Percentiles rank a stretch among this genome's conserved stretches.
phyloP scores from a whole-genome alignment of 345 rosid species.

The Brassica juncea region DNA sequence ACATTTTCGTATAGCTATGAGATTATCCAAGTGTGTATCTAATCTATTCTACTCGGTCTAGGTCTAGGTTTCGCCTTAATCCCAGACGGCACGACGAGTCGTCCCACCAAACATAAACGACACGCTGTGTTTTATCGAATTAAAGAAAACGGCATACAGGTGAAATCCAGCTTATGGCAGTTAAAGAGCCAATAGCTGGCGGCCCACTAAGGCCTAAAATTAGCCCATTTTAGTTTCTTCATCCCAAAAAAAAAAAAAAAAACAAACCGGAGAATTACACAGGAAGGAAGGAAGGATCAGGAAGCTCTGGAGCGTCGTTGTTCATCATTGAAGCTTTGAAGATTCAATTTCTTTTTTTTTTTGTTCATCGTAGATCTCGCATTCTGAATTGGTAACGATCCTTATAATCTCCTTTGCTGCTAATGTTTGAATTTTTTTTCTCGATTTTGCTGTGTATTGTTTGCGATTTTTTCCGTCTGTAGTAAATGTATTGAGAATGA shows the following conservation, averaged over 20 bases:
- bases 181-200: neutral
- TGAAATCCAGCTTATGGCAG: neutral
- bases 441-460: neutral
- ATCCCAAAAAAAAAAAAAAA: neutral
- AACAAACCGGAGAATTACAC: conserved; percentile 1
- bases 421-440: neutral
- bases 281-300: neutral
- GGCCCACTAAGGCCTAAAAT: conserved; percentile 25
- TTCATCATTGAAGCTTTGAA: conserved; percentile 13
- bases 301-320: conserved; percentile 7
- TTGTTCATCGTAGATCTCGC: conserved; percentile 7
- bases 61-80: neutral
- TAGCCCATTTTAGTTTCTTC: conserved; percentile 10
- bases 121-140: neutral
- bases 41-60: neutral
- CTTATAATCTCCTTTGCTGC: neutral
- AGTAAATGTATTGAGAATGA: neutral
- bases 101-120: neutral
- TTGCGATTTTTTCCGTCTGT: neutral
- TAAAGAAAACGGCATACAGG: conserved; percentile 2
- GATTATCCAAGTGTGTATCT: neutral
- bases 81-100: neutral
- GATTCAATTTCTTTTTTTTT: neutral
- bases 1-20: neutral
- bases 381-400: conserved; percentile 9